These are phyloP conservation scores for Ciborinia camelliae DNA, from an alignment of 2,329 filamentous ascomycete genomes.

Conservation along the genomic window DNA sequence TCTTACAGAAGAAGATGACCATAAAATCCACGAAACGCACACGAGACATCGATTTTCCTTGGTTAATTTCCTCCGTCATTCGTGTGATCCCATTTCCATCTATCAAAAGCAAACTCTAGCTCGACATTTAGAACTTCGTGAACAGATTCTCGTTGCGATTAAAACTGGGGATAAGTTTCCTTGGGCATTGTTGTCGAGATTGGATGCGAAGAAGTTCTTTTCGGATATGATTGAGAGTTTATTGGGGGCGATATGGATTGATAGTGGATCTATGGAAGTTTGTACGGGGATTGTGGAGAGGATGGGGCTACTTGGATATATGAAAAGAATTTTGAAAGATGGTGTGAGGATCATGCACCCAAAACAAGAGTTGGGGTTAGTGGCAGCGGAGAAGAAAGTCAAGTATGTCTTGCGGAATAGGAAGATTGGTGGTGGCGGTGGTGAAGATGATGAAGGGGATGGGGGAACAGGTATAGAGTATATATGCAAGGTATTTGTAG, in stretches of 20 bases:
- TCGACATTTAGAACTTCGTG: constrained; percentile 42
- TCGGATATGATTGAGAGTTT: constrained; percentile 81
- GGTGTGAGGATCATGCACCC: constrained; percentile 58
- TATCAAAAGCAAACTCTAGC: constrained; percentile 40
- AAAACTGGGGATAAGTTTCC: constrained; percentile 58
- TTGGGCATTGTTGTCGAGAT: constrained; percentile 66
- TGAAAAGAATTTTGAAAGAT: constrained; percentile 45
- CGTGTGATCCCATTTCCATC: constrained; percentile 45
- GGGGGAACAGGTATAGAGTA: constrained; percentile 28
- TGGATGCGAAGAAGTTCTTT: constrained; percentile 71
- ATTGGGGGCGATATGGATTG: constrained; percentile 79
- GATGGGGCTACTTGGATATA: constrained; percentile 61
- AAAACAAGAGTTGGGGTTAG: constrained; percentile 64
- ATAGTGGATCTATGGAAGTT: constrained; percentile 59
- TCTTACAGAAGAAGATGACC: not conserved
- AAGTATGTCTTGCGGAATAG: constrained; percentile 47
- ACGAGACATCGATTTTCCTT: constrained; percentile 40
- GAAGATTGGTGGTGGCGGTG: not conserved
- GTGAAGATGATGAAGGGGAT: not conserved
- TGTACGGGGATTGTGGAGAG: constrained; percentile 60
- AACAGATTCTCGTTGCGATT: constrained; percentile 50
- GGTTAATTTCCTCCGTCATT: constrained; percentile 68
- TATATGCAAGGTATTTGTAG: constrained; percentile 50
- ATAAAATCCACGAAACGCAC: constrained; percentile 13
- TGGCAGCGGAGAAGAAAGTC: constrained; percentile 53